Conservation (phyloP, 1,284 basidiomycete species). For the Austroboletus novae-zelandiae region DNA sequence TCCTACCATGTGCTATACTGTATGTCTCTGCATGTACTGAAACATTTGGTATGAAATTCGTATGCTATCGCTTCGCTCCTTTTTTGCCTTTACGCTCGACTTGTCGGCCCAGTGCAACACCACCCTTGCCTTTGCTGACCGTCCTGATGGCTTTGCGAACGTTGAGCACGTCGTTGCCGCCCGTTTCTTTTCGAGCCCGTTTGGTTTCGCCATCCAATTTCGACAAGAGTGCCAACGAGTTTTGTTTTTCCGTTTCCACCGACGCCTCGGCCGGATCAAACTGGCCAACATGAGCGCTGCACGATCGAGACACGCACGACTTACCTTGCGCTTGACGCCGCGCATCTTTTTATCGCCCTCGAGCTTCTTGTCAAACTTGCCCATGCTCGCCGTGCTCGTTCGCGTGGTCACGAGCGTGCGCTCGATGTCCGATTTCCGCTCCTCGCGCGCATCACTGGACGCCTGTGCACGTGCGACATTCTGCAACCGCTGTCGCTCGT, state of each 20-base stretch:
- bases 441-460: conserved; percentile 37
- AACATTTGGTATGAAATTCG: conserved; percentile 5
- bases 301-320: conserved; percentile 11
- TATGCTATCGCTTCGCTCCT: conserved; percentile 21
- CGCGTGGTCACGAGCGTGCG: conserved; percentile 78
- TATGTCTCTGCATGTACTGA: conserved; percentile 17
- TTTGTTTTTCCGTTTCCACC: conserved; percentile 64
- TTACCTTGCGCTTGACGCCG: conserved; percentile 91
- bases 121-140: conserved; percentile 68
- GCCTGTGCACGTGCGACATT: conserved; percentile 69
- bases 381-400: conserved; percentile 89
- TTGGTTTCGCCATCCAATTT: conserved; percentile 73
- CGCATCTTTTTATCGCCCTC: conserved; percentile 88
- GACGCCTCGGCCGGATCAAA: conserved; percentile 80
- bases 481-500: conserved; percentile 76
- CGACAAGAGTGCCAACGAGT: conserved; percentile 73
- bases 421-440: conserved; percentile 75
- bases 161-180: conserved; percentile 62
- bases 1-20: conserved; percentile 11
- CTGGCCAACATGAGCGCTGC: conserved; percentile 35
- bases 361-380: conserved; percentile 85
- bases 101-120: conserved; percentile 51
- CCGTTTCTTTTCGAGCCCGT: conserved; percentile 54
- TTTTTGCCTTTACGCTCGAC: conserved; percentile 23
- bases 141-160: conserved; percentile 85